These are phyloP conservation scores for Quercus parvula DNA, from an alignment of 306 rosid genomes.

Conservation along the genomic window DNA sequence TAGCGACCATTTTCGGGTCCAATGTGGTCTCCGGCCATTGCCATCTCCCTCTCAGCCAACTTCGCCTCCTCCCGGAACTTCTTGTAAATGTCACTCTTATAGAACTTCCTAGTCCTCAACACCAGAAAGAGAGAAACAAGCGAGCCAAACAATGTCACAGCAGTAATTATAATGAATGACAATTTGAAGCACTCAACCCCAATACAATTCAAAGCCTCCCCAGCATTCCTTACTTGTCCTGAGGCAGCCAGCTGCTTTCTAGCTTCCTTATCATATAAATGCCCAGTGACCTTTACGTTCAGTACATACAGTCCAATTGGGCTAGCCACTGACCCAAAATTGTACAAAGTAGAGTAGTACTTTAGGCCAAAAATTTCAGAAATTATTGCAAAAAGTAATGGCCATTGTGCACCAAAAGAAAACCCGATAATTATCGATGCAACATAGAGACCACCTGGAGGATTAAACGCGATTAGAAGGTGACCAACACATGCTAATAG, in stretches of 20 bases:
- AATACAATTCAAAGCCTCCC: constrained; percentile 31
- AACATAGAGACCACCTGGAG: constrained; percentile 34
- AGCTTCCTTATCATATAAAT: constrained; percentile 47
- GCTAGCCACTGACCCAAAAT: constrained; percentile 70
- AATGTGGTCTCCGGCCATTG: no score
- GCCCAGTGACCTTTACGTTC: constrained; percentile 38
- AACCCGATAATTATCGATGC: constrained; percentile 66
- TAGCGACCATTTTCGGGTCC: no score
- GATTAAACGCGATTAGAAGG: constrained; percentile 44
- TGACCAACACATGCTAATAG: constrained; percentile 46
- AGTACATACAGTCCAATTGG: constrained; percentile 46
- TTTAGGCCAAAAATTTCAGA: constrained; percentile 82
- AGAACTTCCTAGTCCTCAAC: constrained; percentile 14
- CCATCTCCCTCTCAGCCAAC: constrained; percentile 13
- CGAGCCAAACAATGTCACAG: constrained; percentile 31
- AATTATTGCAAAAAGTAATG: constrained; percentile 65
- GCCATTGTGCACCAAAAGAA: constrained; percentile 84
- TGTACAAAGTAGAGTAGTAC: constrained; percentile 70
- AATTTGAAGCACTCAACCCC: constrained; percentile 32
- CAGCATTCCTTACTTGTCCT: not conserved
- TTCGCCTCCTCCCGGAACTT: constrained; percentile 30
- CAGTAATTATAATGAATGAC: constrained; percentile 41
- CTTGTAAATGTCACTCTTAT: constrained; percentile 42
- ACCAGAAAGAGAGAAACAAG: constrained; percentile 37
- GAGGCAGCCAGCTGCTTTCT: constrained; percentile 14